Percentiles rank a stretch among this genome's conserved stretches.
phyloP scores from a whole-genome alignment of 23 red algal species.

The Gracilaria vermiculophylla region DNA sequence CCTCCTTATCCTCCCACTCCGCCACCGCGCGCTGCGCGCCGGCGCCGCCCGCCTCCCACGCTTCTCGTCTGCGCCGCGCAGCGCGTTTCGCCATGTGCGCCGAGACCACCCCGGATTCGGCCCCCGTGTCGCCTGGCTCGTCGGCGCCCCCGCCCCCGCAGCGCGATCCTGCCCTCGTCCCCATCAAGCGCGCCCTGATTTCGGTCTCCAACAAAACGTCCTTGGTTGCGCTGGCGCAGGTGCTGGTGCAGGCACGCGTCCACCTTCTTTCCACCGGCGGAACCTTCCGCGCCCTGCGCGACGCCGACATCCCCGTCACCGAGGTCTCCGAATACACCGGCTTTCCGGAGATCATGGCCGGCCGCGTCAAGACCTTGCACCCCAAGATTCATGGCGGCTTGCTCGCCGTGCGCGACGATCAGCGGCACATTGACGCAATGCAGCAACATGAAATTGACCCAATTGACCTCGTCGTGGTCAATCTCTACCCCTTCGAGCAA shows the following conservation, averaged over 20 bases:
- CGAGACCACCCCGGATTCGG: neutral
- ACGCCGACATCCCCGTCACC: conserved; percentile 72
- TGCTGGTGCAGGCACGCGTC: conserved; percentile 75
- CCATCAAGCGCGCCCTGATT: conserved; percentile 77
- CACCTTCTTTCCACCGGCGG: conserved; percentile 93
- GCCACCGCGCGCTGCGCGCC: neutral
- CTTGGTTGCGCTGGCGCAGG: conserved; percentile 63
- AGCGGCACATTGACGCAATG: conserved; percentile 63
- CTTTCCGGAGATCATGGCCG: conserved; percentile 94
- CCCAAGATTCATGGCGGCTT: conserved; percentile 89
- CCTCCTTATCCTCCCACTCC: neutral
- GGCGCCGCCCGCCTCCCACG: neutral
- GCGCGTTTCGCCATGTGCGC: conserved; percentile 4
- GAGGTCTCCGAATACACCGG: conserved; percentile 86
- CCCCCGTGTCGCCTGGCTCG: neutral
- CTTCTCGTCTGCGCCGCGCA: neutral
- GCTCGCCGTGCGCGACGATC: conserved; percentile 68
- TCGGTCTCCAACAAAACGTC: conserved; percentile 90
- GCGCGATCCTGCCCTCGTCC: conserved; percentile 18
- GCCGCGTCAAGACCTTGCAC: conserved; percentile 91
- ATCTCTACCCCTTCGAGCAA: conserved; percentile 95
- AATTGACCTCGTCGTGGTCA: conserved; percentile 94
- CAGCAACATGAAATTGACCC: conserved; percentile 52
- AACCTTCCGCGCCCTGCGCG: conserved; percentile 56
- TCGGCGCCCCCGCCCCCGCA: neutral